phyloP scores from a whole-genome alignment of 73 alveolate genomes.

The Tetrahymena malaccensis region DNA sequence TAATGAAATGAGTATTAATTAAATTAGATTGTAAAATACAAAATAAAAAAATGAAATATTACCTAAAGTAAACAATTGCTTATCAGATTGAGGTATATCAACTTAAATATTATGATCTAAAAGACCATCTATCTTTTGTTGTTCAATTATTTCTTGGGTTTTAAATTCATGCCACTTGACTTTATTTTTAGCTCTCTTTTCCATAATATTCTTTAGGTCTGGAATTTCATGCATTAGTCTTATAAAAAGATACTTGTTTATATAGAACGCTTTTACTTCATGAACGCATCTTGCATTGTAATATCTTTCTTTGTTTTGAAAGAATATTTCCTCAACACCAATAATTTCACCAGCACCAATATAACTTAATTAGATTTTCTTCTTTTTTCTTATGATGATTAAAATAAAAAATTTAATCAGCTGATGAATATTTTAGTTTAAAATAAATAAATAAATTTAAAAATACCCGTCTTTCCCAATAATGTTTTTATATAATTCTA shows the following conservation, averaged over 20 bases:
- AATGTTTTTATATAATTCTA: background rate
- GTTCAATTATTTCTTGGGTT: background rate
- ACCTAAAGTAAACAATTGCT: background rate
- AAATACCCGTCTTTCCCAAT: background rate
- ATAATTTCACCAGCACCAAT: background rate
- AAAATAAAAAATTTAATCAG: no score
- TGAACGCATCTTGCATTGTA: background rate
- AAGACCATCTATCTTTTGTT: background rate
- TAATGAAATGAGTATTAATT: no score
- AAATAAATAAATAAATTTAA: background rate
- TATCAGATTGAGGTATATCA: background rate
- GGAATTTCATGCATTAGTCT: background rate
- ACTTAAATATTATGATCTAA: background rate
- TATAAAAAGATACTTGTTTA: background rate
- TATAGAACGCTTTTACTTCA: background rate
- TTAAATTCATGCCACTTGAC: background rate
- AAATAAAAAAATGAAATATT: background rate
- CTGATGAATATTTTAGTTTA: no score
- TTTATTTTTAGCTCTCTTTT: background rate
- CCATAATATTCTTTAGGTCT: background rate
- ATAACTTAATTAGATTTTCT: background rate
- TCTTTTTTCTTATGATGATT: background rate
- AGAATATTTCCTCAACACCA: background rate
- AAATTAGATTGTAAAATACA: no score
- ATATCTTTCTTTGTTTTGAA: background rate